phyloP scores from a whole-genome alignment of 805 yeast species.

The Starmerella sp. region DNA sequence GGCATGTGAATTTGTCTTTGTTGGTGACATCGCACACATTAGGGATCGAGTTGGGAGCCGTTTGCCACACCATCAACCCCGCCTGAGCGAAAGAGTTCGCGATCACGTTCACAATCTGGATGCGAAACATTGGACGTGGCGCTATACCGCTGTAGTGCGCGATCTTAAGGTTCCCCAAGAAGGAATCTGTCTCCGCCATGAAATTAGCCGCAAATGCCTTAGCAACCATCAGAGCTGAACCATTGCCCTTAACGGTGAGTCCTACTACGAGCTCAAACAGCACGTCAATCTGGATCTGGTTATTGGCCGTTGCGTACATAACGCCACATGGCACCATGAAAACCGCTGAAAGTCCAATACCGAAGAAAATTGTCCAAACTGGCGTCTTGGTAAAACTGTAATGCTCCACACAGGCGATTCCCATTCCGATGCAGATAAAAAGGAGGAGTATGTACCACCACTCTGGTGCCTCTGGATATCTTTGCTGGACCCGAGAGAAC shows the following conservation, averaged over 20 bases:
- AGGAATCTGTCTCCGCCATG: conserved; percentile 51
- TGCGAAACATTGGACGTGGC: conserved; percentile 47
- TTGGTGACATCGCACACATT: conserved; percentile 30
- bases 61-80: conserved; percentile 29
- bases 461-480: conserved; percentile 52
- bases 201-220: conserved; percentile 48
- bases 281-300: conserved; percentile 39
- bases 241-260: conserved; percentile 48
- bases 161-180: conserved; percentile 42
- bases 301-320: conserved; percentile 40
- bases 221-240: conserved; percentile 40
- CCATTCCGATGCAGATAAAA: conserved; percentile 35
- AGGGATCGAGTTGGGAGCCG: conserved; percentile 27
- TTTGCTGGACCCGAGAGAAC: conserved; percentile 46
- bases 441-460: conserved; percentile 23
- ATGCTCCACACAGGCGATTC: conserved; percentile 34
- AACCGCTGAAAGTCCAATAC: conserved; percentile 39
- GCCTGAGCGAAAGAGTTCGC: conserved; percentile 24
- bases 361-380: conserved; percentile 29
- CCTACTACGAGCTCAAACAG: conserved; percentile 42
- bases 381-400: conserved; percentile 31
- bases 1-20: conserved; percentile 35
- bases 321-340: conserved; percentile 43
- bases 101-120: conserved; percentile 30
- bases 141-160: conserved; percentile 50